Evolutionary conservation across 176 grass and related monocot species (phyloP).

Genomic region (Elaeis guineensis): DNA sequence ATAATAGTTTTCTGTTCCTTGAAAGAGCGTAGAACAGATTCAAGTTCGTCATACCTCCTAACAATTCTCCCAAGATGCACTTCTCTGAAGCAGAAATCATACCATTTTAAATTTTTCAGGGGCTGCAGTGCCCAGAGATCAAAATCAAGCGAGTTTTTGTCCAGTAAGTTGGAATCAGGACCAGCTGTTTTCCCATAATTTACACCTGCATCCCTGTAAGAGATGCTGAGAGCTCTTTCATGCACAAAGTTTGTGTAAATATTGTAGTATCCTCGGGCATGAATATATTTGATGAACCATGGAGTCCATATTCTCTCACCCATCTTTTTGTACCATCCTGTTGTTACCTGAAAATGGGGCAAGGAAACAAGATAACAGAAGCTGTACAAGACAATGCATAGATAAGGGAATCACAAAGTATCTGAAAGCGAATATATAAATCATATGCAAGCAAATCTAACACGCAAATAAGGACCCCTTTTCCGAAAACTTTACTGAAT

Average conservation of each 20-base stretch:
- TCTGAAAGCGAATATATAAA: no score
- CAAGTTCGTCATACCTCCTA: slow-evolving; percentile 49
- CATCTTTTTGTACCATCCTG: slow-evolving; percentile 95
- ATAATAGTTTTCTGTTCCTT: slow-evolving; percentile 42
- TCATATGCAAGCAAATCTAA: no score
- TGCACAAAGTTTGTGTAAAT: slow-evolving; percentile 84
- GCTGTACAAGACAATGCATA: no score
- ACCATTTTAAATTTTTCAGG: slow-evolving; percentile 56
- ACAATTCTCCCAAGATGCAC: slow-evolving; percentile 49
- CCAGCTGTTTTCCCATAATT: slow-evolving; percentile 82
- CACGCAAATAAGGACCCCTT: no score
- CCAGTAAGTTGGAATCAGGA: slow-evolving; percentile 83
- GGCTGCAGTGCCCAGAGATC: slow-evolving; percentile 52
- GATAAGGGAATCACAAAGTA: no score
- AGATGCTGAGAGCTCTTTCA: slow-evolving; percentile 78
- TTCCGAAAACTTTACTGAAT: no score
- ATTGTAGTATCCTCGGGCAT: slow-evolving; percentile 84
- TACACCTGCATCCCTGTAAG: slow-evolving; percentile 88
- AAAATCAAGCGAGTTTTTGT: slow-evolving; percentile 57
- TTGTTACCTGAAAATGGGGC: slow-evolving; percentile 61
- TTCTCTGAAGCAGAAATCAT: slow-evolving; percentile 80
- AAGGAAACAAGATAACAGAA: background rate
- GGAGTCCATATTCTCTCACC: slow-evolving; percentile 98
- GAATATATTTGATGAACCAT: slow-evolving; percentile 97
- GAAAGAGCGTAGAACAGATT: slow-evolving; percentile 45